phyloP scores from a whole-genome alignment of 2,329 filamentous ascomycete species.

The Fusarium chuoi region DNA sequence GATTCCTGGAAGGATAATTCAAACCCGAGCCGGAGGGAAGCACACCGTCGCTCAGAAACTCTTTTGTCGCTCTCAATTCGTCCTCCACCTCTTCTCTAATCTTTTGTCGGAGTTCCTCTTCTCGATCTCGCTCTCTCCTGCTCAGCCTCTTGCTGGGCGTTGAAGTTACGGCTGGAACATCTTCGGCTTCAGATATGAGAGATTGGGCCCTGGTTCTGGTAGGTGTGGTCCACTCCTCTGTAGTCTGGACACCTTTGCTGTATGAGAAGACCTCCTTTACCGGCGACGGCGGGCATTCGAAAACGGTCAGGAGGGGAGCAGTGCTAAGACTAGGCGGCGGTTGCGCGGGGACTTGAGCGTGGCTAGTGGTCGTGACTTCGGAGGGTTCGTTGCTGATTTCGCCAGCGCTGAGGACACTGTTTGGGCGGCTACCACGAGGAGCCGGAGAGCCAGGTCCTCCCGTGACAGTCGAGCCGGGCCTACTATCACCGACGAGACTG shows the following conservation, averaged over 20 bases:
- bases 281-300: constrained; percentile 80
- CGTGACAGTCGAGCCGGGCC: constrained; percentile 74
- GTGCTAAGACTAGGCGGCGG: constrained; percentile 76
- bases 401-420: constrained; percentile 84
- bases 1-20: constrained; percentile 81
- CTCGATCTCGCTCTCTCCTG: constrained; percentile 80
- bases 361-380: constrained; percentile 63
- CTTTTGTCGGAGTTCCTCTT: constrained; percentile 88
- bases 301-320: constrained; percentile 78
- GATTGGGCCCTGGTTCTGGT: constrained; percentile 57
- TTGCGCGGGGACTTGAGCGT: constrained; percentile 54
- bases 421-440: constrained; percentile 78
- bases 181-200: constrained; percentile 68
- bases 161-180: constrained; percentile 62
- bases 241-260: constrained; percentile 95
- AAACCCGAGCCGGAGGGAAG: constrained; percentile 43
- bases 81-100: constrained; percentile 92
- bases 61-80: constrained; percentile 80
- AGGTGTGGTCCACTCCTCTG: constrained; percentile 74
- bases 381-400: constrained; percentile 82
- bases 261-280: constrained; percentile 91
- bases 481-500: constrained; percentile 81
- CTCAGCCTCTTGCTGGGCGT: constrained; percentile 79
- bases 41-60: constrained; percentile 62
- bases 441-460: constrained; percentile 73